Evolutionary conservation across 345 rosid species (phyloP), one percentile per base, ranked within the genome.

Genomic region (Eucalyptus regnans): DNA sequence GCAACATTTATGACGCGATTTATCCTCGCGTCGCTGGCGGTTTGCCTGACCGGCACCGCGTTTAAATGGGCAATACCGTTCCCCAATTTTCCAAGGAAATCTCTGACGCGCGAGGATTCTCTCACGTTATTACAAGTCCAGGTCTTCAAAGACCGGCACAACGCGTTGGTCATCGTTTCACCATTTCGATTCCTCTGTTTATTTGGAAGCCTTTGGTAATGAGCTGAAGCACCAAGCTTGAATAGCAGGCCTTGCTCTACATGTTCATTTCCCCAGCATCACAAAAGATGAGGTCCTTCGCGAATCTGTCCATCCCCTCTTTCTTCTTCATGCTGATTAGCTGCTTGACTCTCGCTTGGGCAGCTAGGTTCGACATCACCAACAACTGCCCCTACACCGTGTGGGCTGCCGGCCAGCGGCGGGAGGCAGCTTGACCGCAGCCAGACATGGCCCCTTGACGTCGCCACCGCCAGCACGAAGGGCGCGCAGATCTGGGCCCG

Each of bases 331-430:
- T 88, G 9, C 17, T 88, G n/a, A 27, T 50, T 13, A 18, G 84
- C 41, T 41, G 25, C 86, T 33, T 50, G 48, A 15, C 50, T 86
- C 83, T 85, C 54, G 41, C 83, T 52, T 60, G 27, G 33, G 93
- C 89, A 33, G 90, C 91, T 44, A 89, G 48, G 29, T 88, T 91
- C 14, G 86, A 51, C 52, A 49, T 90, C 68, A 49, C 10, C 49
- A 92, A 92, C 89, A 86, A 91, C 52, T 92, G 93, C 86, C 88
- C 89, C 41, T 86, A 90, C 90, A 88, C 89, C 2, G 91, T 92
- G 6, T 83, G 91, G 91, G 92, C 91, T 0, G 92, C 91, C 1
- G 88, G 41, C 4, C 4, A 90, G 92, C 5, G 86, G 92, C 4
- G 90, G 93, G 52, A 51, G 62, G 15, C 90, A 46, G 44, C 90